Evolutionary conservation across 768 basidiomycete genomes (phyloP), one percentile per base, ranked within the genome.

Genomic region (Royoungia palumana): DNA sequence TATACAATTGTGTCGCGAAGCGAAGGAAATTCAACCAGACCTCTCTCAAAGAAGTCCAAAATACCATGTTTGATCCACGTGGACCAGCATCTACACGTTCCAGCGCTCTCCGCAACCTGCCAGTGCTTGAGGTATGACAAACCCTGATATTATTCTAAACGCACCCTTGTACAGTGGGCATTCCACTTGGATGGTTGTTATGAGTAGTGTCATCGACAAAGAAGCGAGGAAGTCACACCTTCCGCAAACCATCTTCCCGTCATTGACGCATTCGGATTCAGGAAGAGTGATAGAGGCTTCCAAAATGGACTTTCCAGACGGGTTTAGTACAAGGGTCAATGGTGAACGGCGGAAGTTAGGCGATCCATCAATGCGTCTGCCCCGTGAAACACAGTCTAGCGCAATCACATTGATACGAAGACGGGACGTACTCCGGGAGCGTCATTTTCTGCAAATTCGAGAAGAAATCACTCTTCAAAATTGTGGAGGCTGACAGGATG

Each of bases 11-110:
- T 22, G 2, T 30, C 6, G 6, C 44, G 12, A 32, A 42, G 2
- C 6, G 13, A 16, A 51, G 21, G 30, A 35, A 25, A 17, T n/a
- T 28, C n/a, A 24, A 43, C 53, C 70, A 48, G 43, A 87, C 90
- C 73, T 97, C 94, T 62, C 96, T 79, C 49, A 99, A 67, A 0
- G 90, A 94, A n/a, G 94, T 97, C 96, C 96, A 98, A 51, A 81
- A 85, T 13, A 94, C 86, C 55, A 67, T 78, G 49, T 89, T 87
- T 21, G 70, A 60, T 2, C 93, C 93, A n/a, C 79, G 74, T 13
- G 86, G 85, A 8, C 81, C 82, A 4, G 94, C 96, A 53, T 86
- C 78, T 40, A 98, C 88, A 50, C 88, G 76, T 19, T 76, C 69
- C 37, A 98, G 69, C 3, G 93, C 92, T 49, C 82, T 76, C 45